Conservation (phyloP, 768 basidiomycete genomes). For the Tulasnella sp. region DNA sequence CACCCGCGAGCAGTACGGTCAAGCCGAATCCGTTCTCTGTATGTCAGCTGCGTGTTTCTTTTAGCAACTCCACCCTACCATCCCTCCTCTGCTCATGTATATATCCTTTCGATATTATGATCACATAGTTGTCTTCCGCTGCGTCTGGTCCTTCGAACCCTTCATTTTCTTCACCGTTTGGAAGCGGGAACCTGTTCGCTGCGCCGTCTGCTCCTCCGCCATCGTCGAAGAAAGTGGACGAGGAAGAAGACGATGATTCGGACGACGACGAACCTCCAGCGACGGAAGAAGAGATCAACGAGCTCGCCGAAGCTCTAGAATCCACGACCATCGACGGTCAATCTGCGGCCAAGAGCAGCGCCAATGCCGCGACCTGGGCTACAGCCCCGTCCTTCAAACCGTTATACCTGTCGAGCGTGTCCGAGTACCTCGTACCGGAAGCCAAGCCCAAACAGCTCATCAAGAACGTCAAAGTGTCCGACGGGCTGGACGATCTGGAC, state of each 20-base stretch:
- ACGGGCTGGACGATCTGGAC: constrained; percentile 35
- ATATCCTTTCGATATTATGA: neutral
- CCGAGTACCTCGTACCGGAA: constrained; percentile 65
- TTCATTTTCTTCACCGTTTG: constrained; percentile 1
- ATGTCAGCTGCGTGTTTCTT: neutral
- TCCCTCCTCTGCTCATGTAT: neutral
- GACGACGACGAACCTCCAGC: constrained; percentile 2
- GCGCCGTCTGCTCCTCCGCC: neutral
- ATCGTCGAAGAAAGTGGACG: neutral
- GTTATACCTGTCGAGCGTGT: constrained; percentile 66
- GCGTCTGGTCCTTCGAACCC: neutral
- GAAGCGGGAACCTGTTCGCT: constrained; percentile 12
- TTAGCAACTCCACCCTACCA: constrained; percentile 6
- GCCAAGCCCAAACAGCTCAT: constrained; percentile 40
- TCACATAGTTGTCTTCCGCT: neutral
- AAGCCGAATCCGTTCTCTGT: neutral
- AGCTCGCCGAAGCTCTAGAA: neutral
- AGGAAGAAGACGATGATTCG: neutral
- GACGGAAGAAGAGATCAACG: constrained; percentile 28
- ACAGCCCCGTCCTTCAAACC: constrained; percentile 41
- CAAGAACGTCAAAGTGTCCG: neutral
- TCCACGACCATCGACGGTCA: neutral
- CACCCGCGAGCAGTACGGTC: neutral
- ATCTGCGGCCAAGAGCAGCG: neutral
- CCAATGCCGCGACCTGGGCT: constrained; percentile 15